Evolutionary conservation across 2,329 filamentous ascomycete genomes (phyloP).

Genomic region (Cyclaneusma minus): DNA sequence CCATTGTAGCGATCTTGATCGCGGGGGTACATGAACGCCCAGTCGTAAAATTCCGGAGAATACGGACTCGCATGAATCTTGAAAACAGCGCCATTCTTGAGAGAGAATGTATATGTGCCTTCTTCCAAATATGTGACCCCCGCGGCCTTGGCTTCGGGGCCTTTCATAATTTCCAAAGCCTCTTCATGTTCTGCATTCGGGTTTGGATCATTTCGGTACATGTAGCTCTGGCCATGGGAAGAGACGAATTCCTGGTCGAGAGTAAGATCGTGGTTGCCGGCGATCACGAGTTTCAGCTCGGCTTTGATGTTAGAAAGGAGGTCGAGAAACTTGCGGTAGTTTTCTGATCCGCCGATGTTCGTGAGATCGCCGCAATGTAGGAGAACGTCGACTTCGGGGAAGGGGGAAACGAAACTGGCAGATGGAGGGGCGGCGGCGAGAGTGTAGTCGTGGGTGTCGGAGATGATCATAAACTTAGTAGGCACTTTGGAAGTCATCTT

Average conservation of each 20-base stretch:
- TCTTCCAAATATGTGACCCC: constrained; percentile 19
- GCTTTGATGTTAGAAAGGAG: constrained; percentile 32
- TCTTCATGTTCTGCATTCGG: constrained; percentile 12
- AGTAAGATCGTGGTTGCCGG: constrained; percentile 46
- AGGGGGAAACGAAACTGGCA: no score
- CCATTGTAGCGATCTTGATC: constrained; percentile 20
- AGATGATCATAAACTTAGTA: constrained; percentile 15
- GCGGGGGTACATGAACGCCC: constrained; percentile 20
- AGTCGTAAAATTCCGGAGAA: constrained; percentile 21
- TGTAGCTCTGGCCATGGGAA: constrained; percentile 28
- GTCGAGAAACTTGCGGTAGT: constrained; percentile 29
- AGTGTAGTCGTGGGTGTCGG: constrained; percentile 15
- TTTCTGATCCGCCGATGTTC: constrained; percentile 27
- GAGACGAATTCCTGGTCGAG: no score
- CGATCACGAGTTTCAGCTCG: constrained; percentile 43
- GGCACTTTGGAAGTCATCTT: constrained; percentile 5
- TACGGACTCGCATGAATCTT: constrained; percentile 19
- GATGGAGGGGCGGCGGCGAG: constrained; percentile 10
- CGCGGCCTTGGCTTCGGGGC: constrained; percentile 9
- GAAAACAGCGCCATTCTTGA: constrained; percentile 16
- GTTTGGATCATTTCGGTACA: no score
- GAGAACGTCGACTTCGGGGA: constrained; percentile 34
- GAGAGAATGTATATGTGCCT: constrained; percentile 15
- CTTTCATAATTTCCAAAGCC: constrained; percentile 12
- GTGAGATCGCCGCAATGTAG: constrained; percentile 45